These are phyloP conservation scores for Kewa caespitosa DNA, from an alignment of 179 eudicot genomes.

Conservation along the genomic window DNA sequence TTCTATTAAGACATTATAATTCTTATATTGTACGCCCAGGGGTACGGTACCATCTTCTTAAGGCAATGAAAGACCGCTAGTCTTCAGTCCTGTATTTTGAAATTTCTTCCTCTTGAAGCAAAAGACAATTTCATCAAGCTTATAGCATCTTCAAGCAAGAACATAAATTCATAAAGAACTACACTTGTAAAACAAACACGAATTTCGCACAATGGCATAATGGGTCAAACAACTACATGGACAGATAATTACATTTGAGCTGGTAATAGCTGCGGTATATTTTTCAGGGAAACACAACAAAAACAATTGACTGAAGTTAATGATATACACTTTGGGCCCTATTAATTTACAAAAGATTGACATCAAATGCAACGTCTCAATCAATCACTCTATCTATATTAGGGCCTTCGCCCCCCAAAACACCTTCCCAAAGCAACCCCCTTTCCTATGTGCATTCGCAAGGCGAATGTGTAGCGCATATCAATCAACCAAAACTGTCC, in stretches of 20 bases:
- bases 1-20: too few relatives aligned
- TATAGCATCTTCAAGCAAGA: too few relatives aligned
- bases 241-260: constrained; percentile 30
- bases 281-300: constrained; percentile 9
- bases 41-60: too few relatives aligned
- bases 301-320: constrained; percentile 29
- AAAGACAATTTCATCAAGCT: too few relatives aligned
- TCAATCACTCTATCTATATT: constrained; percentile 29
- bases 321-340: constrained; percentile 26
- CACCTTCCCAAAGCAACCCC: constrained; percentile 18
- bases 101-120: too few relatives aligned
- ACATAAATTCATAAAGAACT: too few relatives aligned
- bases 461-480: constrained; percentile 24
- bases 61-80: too few relatives aligned
- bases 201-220: constrained; percentile 13
- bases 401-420: constrained; percentile 25
- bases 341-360: constrained; percentile 39
- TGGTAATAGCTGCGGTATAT: constrained; percentile 14
- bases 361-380: constrained; percentile 20
- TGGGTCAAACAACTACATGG: constrained; percentile 27
- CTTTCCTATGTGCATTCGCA: constrained; percentile 3
- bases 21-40: too few relatives aligned
- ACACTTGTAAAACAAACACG: not conserved
- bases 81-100: too few relatives aligned
- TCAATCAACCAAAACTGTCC: constrained; percentile 24